phyloP scores from a whole-genome alignment of 139 green algal genomes.

The Picochlorum sp. region DNA sequence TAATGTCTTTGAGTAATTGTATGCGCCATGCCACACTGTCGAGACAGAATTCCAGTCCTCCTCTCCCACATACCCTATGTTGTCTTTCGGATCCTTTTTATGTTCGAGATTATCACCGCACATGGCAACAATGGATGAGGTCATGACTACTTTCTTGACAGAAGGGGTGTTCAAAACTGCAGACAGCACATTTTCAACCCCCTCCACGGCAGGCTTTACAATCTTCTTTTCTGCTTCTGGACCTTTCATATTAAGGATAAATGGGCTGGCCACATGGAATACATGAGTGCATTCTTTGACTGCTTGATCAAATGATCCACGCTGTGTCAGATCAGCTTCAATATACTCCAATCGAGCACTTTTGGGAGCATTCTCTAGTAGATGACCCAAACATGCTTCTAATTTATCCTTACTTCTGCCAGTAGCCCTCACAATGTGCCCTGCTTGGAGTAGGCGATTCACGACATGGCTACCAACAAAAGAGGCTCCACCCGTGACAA shows the following conservation, averaged over 20 bases:
- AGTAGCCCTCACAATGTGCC: conserved; percentile 40
- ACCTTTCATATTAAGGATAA: conserved; percentile 41
- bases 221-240: conserved; percentile 32
- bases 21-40: conserved; percentile 42
- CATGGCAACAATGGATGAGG: conserved; percentile 51
- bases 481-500: conserved; percentile 37
- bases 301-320: conserved; percentile 30
- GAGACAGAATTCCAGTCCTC: conserved; percentile 69
- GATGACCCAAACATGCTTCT: background rate
- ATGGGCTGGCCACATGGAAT: conserved; percentile 68
- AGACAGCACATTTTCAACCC: conserved; percentile 49
- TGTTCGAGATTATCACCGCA: conserved; percentile 21
- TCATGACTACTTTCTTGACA: conserved; percentile 54
- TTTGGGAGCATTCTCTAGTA: background rate
- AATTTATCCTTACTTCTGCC: conserved; percentile 11
- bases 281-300: conserved; percentile 42
- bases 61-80: conserved; percentile 37
- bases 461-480: conserved; percentile 40
- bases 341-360: conserved; percentile 29
- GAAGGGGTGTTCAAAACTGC: conserved; percentile 34
- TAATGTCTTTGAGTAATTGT: conserved; percentile 65
- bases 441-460: conserved; percentile 37
- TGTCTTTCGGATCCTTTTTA: conserved; percentile 10
- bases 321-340: conserved; percentile 38
- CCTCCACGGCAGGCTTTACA: conserved; percentile 52